Percentiles rank a stretch among this genome's conserved stretches.
Conservation (phyloP, 2,329 filamentous ascomycete species). For the Teratosphaeriaceae sp. region DNA sequence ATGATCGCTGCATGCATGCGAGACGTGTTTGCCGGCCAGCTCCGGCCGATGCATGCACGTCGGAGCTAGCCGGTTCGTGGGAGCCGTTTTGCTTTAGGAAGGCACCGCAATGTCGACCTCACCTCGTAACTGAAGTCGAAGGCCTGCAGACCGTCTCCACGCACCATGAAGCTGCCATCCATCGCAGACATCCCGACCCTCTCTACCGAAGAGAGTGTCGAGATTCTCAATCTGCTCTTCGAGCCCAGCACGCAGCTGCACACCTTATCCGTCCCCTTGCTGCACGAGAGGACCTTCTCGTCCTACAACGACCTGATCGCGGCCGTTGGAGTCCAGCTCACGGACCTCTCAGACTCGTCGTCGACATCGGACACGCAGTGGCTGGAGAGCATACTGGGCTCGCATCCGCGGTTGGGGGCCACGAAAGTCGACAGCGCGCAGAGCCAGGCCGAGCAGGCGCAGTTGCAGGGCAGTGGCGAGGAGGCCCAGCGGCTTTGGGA, state of each 20-base stretch:
- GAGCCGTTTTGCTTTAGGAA: not conserved
- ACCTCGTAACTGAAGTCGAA: no score
- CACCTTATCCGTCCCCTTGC: conserved; percentile 59
- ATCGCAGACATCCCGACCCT: conserved; percentile 46
- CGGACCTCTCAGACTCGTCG: conserved; percentile 48
- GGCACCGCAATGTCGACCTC: no score
- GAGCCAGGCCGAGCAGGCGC: conserved; percentile 75
- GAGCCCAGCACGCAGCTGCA: conserved; percentile 74
- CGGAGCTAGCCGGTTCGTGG: no score
- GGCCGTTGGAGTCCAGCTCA: conserved; percentile 57
- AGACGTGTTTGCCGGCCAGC: no score
- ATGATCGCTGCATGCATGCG: no score
- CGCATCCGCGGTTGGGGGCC: conserved; percentile 77
- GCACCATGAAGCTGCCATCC: not conserved
- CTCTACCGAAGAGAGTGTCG: conserved; percentile 48
- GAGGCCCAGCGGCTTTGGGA: conserved; percentile 51
- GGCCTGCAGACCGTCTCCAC: no score
- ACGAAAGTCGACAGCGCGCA: conserved; percentile 76
- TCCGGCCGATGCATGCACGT: no score
- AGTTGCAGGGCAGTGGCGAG: conserved; percentile 51
- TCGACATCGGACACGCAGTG: conserved; percentile 46
- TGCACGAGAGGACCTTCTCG: conserved; percentile 54
- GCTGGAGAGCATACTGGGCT: conserved; percentile 67
- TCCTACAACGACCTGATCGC: conserved; percentile 66
- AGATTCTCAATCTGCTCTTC: conserved; percentile 71